Conservation (phyloP, 2,329 filamentous ascomycete species). For the Pseudonectria buxi region DNA sequence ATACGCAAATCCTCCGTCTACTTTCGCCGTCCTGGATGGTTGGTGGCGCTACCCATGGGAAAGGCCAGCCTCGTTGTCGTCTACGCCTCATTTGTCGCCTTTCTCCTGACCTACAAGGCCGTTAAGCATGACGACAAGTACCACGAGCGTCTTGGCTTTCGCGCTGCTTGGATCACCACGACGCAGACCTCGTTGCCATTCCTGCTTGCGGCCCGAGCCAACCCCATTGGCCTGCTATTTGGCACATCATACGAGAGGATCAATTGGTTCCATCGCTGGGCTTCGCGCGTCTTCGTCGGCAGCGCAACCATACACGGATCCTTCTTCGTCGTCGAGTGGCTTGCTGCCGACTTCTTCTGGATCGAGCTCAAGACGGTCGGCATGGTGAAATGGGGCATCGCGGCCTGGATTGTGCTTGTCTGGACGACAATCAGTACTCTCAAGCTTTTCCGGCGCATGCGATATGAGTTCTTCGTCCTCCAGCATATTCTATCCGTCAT, state of each 20-base stretch:
- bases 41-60: slow-evolving; percentile 11
- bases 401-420: slow-evolving; percentile 18
- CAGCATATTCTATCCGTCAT: slow-evolving; percentile 20
- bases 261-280: slow-evolving; percentile 22
- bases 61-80: slow-evolving; percentile 8
- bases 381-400: slow-evolving; percentile 21
- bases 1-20: slow-evolving; percentile 4
- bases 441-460: slow-evolving; percentile 17
- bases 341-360: slow-evolving; percentile 20
- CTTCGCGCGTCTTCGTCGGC: slow-evolving; percentile 15
- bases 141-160: slow-evolving; percentile 19
- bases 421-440: slow-evolving; percentile 20
- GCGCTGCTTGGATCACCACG: slow-evolving; percentile 19
- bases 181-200: slow-evolving; percentile 19
- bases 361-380: slow-evolving; percentile 17
- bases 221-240: slow-evolving; percentile 16
- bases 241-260: slow-evolving; percentile 21
- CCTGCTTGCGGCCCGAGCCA: slow-evolving; percentile 15
- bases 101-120: slow-evolving; percentile 18
- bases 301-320: slow-evolving; percentile 20
- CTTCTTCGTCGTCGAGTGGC: slow-evolving; percentile 18
- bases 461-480: slow-evolving; percentile 23
- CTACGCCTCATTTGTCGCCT: slow-evolving; percentile 15
- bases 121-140: slow-evolving; percentile 22
- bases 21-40: slow-evolving; percentile 8